Evolutionary conservation across 352 stramenopile genomes (phyloP), one percentile per base, ranked within the genome.

Genomic region (Phytophthora multivora): DNA sequence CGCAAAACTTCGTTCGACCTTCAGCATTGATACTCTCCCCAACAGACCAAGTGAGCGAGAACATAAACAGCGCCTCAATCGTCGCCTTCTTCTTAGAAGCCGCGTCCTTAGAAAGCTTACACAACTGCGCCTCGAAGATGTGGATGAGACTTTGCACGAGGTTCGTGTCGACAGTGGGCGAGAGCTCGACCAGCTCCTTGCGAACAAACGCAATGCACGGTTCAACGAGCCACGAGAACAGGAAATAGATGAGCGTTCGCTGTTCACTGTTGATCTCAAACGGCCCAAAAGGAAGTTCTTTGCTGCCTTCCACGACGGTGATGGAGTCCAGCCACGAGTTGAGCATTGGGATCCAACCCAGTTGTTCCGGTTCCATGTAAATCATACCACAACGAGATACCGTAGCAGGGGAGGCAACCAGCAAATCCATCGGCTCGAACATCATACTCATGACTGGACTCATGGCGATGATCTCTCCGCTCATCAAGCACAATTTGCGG

Each of bases 401-500:
- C 3, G 95, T 98, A 1, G 95, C 94, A 3, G 95, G 95, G 0
- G 89, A 97, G 2, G 95, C 95, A 7, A 97, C 88, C n/a, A 98
- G 73, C 40, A 98, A 72, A 67, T 98, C 90, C 86, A 97, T 96
- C 1, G 92, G 90, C 67, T 98, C 95, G 45, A 98, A 98, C 79
- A 98, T 97, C 94, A 98, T 98, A 52, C 90, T 98, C 91, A 98
- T 98, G 26, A 91, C 83, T 15, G 91, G 64, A 35, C 81, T 96
- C 93, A 98, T 98, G 21, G 93, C 95, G 56, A 98, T 97, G 56
- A 98, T 98, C 73, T 98, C 93, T 28, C 93, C 93, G 45, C 83
- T 97, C 84, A 97, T 97, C 30, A 98, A 72, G 43, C 93, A 98
- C 23, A 98, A 61, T 40, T 97, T 98, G 54, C 96, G 96, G 69